phyloP scores from a whole-genome alignment of 2,329 filamentous ascomycete species.

The Sarocladium kiliense region DNA sequence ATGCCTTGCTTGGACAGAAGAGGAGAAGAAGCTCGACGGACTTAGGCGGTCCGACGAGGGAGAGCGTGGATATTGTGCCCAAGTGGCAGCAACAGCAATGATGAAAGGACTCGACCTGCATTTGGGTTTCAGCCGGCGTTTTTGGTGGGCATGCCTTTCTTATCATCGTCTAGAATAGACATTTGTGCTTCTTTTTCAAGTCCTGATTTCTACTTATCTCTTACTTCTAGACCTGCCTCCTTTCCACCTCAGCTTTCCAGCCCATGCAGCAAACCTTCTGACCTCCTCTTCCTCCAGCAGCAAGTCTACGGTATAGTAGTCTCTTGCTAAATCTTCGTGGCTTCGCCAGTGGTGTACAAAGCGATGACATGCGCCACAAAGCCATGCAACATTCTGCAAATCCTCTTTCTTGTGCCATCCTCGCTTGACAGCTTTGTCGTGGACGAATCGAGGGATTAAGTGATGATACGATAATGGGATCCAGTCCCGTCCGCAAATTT shows the following conservation, averaged over 20 bases:
- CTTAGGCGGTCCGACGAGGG: conserved; percentile 16
- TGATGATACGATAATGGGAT: conserved; percentile 79
- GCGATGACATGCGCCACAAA: conserved; percentile 78
- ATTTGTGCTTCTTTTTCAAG: background rate
- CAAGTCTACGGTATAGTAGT: conserved; percentile 68
- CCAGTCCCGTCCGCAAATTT: conserved; percentile 72
- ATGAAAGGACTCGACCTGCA: background rate
- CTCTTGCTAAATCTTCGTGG: conserved; percentile 72
- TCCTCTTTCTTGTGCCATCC: conserved; percentile 74
- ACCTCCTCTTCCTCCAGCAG: conserved; percentile 69
- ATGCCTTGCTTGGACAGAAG: conserved; percentile 21
- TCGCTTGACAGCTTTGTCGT: conserved; percentile 69
- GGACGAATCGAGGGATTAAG: conserved; percentile 72
- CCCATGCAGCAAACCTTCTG: conserved; percentile 66
- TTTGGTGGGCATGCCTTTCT: background rate
- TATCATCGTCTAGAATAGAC: background rate
- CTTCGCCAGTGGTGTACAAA: conserved; percentile 72
- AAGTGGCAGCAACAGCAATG: conserved; percentile 17
- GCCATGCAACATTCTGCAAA: conserved; percentile 77
- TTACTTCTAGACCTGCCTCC: conserved; percentile 16
- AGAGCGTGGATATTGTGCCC: conserved; percentile 22
- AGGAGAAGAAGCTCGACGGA: conserved; percentile 18
- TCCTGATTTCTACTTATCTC: too few relatives aligned
- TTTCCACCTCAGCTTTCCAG: conserved; percentile 71
- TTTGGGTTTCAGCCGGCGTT: background rate